phyloP scores from a whole-genome alignment of 2,329 filamentous ascomycete genomes.

The Cladophialophora psammophila region DNA sequence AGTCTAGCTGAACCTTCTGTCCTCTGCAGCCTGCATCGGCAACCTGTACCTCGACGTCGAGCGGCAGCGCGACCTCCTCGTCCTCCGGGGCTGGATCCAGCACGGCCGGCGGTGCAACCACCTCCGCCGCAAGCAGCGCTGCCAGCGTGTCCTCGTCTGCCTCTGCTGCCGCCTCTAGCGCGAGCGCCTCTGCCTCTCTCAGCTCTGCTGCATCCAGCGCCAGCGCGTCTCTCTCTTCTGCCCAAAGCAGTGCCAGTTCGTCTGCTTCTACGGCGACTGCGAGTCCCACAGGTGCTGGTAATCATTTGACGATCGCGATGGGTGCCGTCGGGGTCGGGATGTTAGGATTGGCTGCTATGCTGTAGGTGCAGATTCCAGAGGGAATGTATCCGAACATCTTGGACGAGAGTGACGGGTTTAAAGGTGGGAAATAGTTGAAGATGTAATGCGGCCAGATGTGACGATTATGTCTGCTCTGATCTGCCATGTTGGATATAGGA shows the following conservation, averaged over 20 bases:
- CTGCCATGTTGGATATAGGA: neutral
- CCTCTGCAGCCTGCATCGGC: constrained; percentile 27
- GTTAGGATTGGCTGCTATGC: constrained; percentile 34
- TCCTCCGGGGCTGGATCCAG: constrained; percentile 10
- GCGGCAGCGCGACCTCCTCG: constrained; percentile 31
- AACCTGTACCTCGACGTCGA: constrained; percentile 28
- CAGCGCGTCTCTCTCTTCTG: constrained; percentile 13
- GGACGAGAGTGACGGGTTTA: neutral
- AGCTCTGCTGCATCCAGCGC: constrained; percentile 14
- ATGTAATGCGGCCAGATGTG: neutral
- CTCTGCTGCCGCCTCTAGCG: constrained; percentile 15
- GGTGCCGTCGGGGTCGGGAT: constrained; percentile 31
- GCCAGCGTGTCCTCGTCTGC: constrained; percentile 27
- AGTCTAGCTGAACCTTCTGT: constrained; percentile 39
- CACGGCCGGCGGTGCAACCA: constrained; percentile 31
- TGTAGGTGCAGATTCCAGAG: constrained; percentile 22
- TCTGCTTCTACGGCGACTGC: constrained; percentile 10
- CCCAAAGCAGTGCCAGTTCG: neutral
- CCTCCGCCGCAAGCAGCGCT: constrained; percentile 24
- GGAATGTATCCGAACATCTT: neutral
- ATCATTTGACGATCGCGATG: constrained; percentile 23
- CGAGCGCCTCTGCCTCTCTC: constrained; percentile 4
- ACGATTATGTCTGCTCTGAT: neutral
- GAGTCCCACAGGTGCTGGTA: constrained; percentile 26
- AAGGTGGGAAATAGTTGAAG: neutral